phyloP scores from a whole-genome alignment of 2,329 filamentous ascomycete genomes.

The Calycina herbarum region DNA sequence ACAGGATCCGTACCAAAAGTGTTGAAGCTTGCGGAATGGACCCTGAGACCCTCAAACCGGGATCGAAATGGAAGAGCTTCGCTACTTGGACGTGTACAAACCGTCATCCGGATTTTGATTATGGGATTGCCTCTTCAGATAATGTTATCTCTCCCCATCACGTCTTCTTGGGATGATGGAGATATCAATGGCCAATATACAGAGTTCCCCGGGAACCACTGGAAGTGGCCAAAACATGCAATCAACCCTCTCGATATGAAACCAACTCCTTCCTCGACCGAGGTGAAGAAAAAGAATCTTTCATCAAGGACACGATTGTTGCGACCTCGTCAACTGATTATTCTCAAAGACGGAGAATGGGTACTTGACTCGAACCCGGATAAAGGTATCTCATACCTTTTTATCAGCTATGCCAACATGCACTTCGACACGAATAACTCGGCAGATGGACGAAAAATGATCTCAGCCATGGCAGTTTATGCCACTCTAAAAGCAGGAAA shows the following conservation, averaged over 20 bases:
- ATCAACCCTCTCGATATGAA: conserved; percentile 31
- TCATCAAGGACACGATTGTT: conserved; percentile 11
- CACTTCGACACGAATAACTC: conserved; percentile 19
- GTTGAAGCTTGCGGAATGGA: conserved; percentile 25
- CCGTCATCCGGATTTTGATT: conserved; percentile 20
- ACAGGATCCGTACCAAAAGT: conserved; percentile 27
- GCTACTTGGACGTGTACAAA: conserved; percentile 16
- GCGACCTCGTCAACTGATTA: conserved; percentile 14
- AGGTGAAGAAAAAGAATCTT: not conserved
- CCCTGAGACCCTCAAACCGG: conserved; percentile 26
- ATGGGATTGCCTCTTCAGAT: conserved; percentile 30
- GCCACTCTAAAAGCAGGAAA: conserved; percentile 6
- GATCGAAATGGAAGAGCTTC: conserved; percentile 16
- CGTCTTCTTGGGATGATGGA: conserved; percentile 24
- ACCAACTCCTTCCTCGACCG: conserved; percentile 13
- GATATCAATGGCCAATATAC: conserved; percentile 27
- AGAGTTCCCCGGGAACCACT: conserved; percentile 30
- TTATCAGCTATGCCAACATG: conserved; percentile 18
- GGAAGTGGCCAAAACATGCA: conserved; percentile 33
- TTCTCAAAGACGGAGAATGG: conserved; percentile 14
- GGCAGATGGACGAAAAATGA: conserved; percentile 7
- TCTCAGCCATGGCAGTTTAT: conserved; percentile 13
- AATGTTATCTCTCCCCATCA: conserved; percentile 23
- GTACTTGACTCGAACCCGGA: conserved; percentile 10
- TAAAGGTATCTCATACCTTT: conserved; percentile 15